phyloP scores from a whole-genome alignment of 495 filamentous ascomycete genomes.

The Penicillium cosmopolitanum region DNA sequence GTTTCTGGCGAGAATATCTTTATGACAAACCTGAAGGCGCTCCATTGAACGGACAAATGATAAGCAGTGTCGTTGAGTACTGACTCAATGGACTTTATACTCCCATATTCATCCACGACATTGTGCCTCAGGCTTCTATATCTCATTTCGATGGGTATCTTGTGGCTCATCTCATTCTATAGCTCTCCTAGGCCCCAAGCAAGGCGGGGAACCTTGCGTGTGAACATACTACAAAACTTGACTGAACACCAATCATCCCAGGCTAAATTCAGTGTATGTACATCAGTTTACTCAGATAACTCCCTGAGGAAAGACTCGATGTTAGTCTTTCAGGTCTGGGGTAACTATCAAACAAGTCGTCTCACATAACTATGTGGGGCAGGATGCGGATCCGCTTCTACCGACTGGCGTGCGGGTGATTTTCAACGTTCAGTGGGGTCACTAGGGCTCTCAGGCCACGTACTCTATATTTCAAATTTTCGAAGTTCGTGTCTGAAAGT shows the following conservation, averaged over 20 bases:
- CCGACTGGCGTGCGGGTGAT: constrained; percentile 5
- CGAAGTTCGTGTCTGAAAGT: no score
- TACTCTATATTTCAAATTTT: no score
- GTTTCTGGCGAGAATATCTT: no score
- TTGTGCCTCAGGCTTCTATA: no score
- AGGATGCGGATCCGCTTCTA: constrained; percentile 4
- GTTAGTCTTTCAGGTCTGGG: background rate
- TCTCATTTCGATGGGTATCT: background rate
- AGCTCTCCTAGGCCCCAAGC: background rate
- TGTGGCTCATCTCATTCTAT: background rate
- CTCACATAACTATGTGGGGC: background rate
- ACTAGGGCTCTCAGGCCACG: background rate
- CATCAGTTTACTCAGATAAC: no score
- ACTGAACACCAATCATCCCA: background rate
- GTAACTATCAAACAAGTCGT: background rate
- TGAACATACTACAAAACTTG: no score
- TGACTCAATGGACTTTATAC: no score
- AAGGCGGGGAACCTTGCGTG: background rate
- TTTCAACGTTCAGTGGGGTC: background rate
- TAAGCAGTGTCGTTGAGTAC: no score
- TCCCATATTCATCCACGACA: no score
- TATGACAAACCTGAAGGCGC: no score
- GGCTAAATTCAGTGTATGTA: background rate
- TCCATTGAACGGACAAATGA: no score
- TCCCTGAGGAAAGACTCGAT: no score